Base-by-base conservation (phyloP, 1,284 basidiomycete genomes). In the Apiotrichum brassicae region DNA sequence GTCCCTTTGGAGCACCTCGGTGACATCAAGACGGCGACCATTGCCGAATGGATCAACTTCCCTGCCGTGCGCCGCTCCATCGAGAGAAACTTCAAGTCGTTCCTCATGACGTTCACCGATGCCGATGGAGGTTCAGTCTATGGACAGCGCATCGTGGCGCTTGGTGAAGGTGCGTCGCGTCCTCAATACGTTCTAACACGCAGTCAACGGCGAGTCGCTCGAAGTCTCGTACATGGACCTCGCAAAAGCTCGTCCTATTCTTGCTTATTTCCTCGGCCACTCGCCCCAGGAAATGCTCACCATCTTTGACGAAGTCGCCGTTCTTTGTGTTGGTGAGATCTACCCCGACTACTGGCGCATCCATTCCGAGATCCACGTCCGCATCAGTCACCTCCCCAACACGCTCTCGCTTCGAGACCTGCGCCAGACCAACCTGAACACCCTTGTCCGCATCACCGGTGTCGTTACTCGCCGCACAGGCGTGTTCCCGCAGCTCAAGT, bases 401-500 rank as follows among this genome's bases (percentile, higher is more conserved):
- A 84, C 84, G 48, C 84, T 84, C 19, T 89, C 93, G 8, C 79
- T 99, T 25, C 87, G 95, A 44, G 94, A 97, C 65, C 81, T 99
- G 19, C 87, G 95, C 33, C 86, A 95, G 49, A 81, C 81, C 41
- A 86, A 98, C 66, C 79, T 98, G 46, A 97, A 98, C 77, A 89
- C 87, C 58, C 85, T 99, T 34, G 92, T 99, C 30, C 86, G 94
- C 39, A 87, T 98, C 12, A 83, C 85, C 5, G 95, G 95, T 28
- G 95, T 99, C n/a, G 94, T 99, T 40, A 99, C 95, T 1, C 80
- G 95, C 48, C 82, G 95, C 41, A 91, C 84, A 11, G 94, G 95
- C 20, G 93, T 99, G 11, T 97, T 98, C 75, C 95, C 95, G 13
- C 95, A 99, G 73, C 78, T 99, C 58, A 98, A 99, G 76, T 97